phyloP scores from a whole-genome alignment of 371 early-diverging fungal genomes.

The Homolaphlyctis polyrhiza region DNA sequence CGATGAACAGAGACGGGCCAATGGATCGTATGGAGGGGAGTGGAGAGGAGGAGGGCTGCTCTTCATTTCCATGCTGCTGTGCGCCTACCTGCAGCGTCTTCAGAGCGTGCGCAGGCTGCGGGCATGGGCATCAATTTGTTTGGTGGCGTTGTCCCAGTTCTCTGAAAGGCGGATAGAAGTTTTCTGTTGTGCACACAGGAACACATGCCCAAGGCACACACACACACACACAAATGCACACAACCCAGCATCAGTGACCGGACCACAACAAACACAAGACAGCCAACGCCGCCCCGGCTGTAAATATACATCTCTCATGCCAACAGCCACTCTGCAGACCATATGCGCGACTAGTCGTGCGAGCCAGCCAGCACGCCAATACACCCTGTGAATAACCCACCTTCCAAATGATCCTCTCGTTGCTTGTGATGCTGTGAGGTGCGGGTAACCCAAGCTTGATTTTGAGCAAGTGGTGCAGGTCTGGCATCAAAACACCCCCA shows the following conservation, averaged over 20 bases:
- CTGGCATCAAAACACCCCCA: slow-evolving; percentile 5
- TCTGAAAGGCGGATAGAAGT: background rate
- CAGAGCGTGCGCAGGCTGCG: slow-evolving; percentile 3
- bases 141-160: background rate
- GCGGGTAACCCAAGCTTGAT: slow-evolving; percentile 17
- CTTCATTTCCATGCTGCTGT: too few relatives aligned
- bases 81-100: too few relatives aligned
- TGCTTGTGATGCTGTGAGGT: slow-evolving; percentile 19
- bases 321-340: too few relatives aligned
- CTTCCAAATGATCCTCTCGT: slow-evolving; percentile 23
- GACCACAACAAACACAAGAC: too few relatives aligned
- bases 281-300: too few relatives aligned
- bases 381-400: background rate
- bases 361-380: too few relatives aligned
- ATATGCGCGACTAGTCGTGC: too few relatives aligned
- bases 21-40: too few relatives aligned
- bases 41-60: too few relatives aligned
- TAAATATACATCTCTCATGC: too few relatives aligned
- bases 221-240: background rate
- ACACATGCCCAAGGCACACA: background rate
- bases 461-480: slow-evolving; percentile 11
- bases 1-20: too few relatives aligned
- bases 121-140: background rate
- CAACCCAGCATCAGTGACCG: too few relatives aligned
- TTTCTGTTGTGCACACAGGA: background rate